A percentile compares a stretch with the other conserved stretches of the same genome.
Conservation (phyloP, 2,329 filamentous ascomycete species). For the Ascochyta koolunga region DNA sequence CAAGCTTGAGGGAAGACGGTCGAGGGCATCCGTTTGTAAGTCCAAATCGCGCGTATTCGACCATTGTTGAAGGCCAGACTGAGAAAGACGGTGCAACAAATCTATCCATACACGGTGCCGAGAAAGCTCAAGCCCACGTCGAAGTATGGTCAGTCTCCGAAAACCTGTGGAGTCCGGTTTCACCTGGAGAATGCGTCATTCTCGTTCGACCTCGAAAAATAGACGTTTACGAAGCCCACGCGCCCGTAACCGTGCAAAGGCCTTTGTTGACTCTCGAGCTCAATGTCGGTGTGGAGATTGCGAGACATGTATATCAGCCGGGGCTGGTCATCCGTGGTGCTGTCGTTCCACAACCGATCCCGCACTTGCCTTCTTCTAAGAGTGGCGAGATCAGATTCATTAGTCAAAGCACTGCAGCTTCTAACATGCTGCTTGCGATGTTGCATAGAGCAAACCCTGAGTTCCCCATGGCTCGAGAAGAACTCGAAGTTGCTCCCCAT, state of each 20-base stretch:
- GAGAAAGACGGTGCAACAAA: constrained; percentile 7
- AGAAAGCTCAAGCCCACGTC: constrained; percentile 26
- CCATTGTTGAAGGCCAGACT: constrained; percentile 4
- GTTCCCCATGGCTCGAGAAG: background rate
- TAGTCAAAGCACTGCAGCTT: constrained; percentile 1
- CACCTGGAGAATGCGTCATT: constrained; percentile 23
- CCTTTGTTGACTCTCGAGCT: constrained; percentile 22
- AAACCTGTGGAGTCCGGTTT: constrained; percentile 18
- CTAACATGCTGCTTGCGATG: constrained; percentile 5
- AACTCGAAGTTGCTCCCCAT: background rate
- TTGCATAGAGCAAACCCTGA: constrained; percentile 10
- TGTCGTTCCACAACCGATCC: background rate
- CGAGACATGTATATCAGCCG: background rate
- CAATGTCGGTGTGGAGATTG: background rate
- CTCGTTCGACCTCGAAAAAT: constrained; percentile 22
- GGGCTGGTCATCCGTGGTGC: constrained; percentile 13
- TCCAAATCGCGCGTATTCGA: constrained; percentile 20
- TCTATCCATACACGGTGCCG: constrained; percentile 11
- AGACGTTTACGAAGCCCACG: constrained; percentile 21
- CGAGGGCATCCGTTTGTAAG: constrained; percentile 28
- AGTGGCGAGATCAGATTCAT: constrained; percentile 13
- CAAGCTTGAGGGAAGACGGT: constrained; percentile 18
- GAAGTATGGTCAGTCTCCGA: constrained; percentile 21
- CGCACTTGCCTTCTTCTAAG: background rate
- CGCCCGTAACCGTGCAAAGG: constrained; percentile 6